Evolutionary conservation across 805 yeast species (phyloP).

Genomic region (Wickerhamomyces chambardii): DNA sequence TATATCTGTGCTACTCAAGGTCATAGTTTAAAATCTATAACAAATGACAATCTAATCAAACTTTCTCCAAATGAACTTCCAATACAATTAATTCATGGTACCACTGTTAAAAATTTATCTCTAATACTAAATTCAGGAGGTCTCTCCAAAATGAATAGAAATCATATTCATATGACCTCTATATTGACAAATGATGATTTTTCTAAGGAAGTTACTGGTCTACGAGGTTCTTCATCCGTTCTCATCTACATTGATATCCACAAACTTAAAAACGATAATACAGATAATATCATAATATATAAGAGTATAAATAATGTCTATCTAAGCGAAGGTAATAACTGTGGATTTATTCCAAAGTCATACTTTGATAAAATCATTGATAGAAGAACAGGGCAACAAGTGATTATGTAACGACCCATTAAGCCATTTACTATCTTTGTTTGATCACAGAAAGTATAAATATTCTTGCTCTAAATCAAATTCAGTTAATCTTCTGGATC

Average conservation of each 20-base stretch:
- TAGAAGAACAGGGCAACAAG: constrained; percentile 8
- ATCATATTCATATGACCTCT: constrained; percentile 80
- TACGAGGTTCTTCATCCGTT: constrained; percentile 46
- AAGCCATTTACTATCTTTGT: no score
- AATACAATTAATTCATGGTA: constrained; percentile 67
- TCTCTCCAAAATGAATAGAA: constrained; percentile 60
- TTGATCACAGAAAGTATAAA: no score
- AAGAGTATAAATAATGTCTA: constrained; percentile 70
- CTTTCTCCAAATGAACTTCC: constrained; percentile 36
- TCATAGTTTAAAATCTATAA: constrained; percentile 52
- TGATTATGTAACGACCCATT: no score
- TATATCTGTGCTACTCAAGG: constrained; percentile 90
- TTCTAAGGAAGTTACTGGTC: constrained; percentile 56
- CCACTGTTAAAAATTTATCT: constrained; percentile 39
- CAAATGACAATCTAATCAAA: constrained; percentile 29
- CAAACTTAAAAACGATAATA: constrained; percentile 32
- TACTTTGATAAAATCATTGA: constrained; percentile 33
- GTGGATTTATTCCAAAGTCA: constrained; percentile 39
- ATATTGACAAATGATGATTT: constrained; percentile 35
- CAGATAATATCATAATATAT: constrained; percentile 44
- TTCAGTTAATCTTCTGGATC: no score
- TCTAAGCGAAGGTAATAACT: constrained; percentile 48
- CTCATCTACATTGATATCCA: constrained; percentile 54
- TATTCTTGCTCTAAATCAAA: no score
- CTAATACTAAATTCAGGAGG: constrained; percentile 45